Evolutionary conservation across 2,329 filamentous ascomycete genomes (phyloP).

Genomic region (Lecanosticta acicola): DNA sequence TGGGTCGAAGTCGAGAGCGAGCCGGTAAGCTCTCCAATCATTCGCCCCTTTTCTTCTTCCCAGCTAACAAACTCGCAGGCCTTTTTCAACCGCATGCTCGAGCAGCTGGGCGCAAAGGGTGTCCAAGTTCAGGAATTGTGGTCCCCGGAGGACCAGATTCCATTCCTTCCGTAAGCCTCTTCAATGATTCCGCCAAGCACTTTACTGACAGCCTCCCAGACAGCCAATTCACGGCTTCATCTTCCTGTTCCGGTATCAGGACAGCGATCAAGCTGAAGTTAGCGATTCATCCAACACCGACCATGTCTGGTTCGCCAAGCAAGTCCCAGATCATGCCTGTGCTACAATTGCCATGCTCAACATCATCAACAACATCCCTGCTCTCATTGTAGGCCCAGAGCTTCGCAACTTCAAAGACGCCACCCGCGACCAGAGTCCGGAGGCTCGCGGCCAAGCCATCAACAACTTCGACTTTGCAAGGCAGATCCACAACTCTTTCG

Average conservation of each 20-base stretch:
- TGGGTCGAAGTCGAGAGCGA: slow-evolving; percentile 88
- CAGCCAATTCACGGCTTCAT: slow-evolving; percentile 79
- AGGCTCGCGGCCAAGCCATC: slow-evolving; percentile 69
- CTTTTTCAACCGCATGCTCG: slow-evolving; percentile 80
- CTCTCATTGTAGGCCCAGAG: slow-evolving; percentile 62
- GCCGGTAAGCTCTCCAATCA: slow-evolving; percentile 52
- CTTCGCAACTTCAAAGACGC: slow-evolving; percentile 67
- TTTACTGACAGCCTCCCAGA: slow-evolving; percentile 40
- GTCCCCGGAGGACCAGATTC: slow-evolving; percentile 59
- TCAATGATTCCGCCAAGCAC: not conserved
- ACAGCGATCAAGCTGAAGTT: slow-evolving; percentile 48
- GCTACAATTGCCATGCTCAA: slow-evolving; percentile 90
- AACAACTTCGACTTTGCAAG: slow-evolving; percentile 71
- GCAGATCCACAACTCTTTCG: slow-evolving; percentile 80
- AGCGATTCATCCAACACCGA: slow-evolving; percentile 50
- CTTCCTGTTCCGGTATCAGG: slow-evolving; percentile 70
- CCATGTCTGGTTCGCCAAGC: slow-evolving; percentile 89
- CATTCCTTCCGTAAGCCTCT: slow-evolving; percentile 46
- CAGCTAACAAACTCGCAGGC: slow-evolving; percentile 45
- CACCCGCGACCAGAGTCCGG: slow-evolving; percentile 62
- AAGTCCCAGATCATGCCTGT: slow-evolving; percentile 80
- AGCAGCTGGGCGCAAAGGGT: slow-evolving; percentile 67
- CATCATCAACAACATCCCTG: slow-evolving; percentile 77
- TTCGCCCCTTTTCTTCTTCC: not conserved
- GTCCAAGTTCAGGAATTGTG: slow-evolving; percentile 74